Conservation (phyloP, 805 yeast species). For the Jamesozyma jinghongensis region DNA sequence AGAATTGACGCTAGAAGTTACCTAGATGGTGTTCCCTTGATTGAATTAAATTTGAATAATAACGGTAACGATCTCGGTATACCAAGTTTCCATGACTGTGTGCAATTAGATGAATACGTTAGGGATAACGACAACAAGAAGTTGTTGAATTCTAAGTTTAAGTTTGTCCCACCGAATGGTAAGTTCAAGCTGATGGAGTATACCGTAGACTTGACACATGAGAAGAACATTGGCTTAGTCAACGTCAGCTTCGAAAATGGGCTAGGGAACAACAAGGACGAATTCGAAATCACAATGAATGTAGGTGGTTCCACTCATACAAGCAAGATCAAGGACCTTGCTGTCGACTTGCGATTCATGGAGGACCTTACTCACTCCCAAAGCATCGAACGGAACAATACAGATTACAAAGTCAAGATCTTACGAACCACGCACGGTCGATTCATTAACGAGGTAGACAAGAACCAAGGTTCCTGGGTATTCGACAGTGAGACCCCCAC, state of each 20-base stretch:
- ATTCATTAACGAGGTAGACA: slow-evolving; percentile 40
- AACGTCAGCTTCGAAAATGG: slow-evolving; percentile 25
- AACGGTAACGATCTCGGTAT: slow-evolving; percentile 41
- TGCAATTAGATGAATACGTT: slow-evolving; percentile 34
- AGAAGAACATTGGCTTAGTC: slow-evolving; percentile 24
- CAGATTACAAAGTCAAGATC: slow-evolving; percentile 35
- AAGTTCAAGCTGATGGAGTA: slow-evolving; percentile 54
- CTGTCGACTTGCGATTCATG: slow-evolving; percentile 31
- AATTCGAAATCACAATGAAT: slow-evolving; percentile 31
- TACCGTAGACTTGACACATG: slow-evolving; percentile 39
- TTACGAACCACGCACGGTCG: slow-evolving; percentile 72
- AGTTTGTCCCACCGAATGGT: slow-evolving; percentile 89
- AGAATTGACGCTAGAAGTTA: slow-evolving; percentile 52
- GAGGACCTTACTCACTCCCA: not conserved
- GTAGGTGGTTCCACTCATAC: slow-evolving; percentile 35
- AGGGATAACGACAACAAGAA: not conserved
- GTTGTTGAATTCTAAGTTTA: slow-evolving; percentile 25
- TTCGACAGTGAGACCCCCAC: slow-evolving; percentile 48
- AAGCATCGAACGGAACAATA: not conserved
- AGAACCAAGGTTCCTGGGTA: slow-evolving; percentile 45
- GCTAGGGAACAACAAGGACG: slow-evolving; percentile 32
- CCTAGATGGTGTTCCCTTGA: slow-evolving; percentile 65
- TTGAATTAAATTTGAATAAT: slow-evolving; percentile 46
- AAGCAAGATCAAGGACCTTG: slow-evolving; percentile 40
- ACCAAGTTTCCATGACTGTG: slow-evolving; percentile 66